Percentiles rank a stretch among this genome's conserved stretches.
Conservation (phyloP, 202 grass and related monocot genomes). For the Cymbopogon flexuosus region DNA sequence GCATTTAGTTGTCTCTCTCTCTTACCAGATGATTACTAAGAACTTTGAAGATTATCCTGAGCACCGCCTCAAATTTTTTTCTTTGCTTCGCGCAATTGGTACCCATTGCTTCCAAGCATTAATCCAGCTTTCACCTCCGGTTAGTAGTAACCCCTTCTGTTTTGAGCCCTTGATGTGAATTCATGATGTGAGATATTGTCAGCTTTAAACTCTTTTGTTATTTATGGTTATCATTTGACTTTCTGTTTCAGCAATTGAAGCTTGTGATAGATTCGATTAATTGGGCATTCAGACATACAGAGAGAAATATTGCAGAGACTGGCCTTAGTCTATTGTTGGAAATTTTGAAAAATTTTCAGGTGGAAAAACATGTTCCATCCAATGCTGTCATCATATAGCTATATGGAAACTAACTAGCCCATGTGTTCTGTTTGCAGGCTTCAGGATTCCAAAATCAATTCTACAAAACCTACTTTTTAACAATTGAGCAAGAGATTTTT, state of each 20-base stretch:
- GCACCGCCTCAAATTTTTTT: constrained; percentile 98
- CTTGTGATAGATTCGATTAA: constrained; percentile 96
- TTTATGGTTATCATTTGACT: constrained; percentile 32
- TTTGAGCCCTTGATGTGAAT: neutral
- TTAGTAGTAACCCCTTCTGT: constrained; percentile 31
- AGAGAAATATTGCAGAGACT: constrained; percentile 98
- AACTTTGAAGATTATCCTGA: constrained; percentile 99
- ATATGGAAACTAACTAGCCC: constrained; percentile 17
- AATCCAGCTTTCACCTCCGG: constrained; percentile 92
- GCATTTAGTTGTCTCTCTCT: constrained; percentile 22
- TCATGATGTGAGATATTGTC: neutral
- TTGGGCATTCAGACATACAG: constrained; percentile 98
- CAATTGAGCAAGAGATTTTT: constrained; percentile 96
- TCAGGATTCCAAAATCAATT: constrained; percentile 97
- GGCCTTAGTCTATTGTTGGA: constrained; percentile 87
- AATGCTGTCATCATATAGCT: neutral
- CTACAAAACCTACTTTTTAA: constrained; percentile 96
- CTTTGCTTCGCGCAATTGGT: constrained; percentile 84
- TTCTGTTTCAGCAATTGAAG: constrained; percentile 86
- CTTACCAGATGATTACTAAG: constrained; percentile 89
- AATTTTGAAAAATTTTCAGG: constrained; percentile 97
- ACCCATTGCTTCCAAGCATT: constrained; percentile 98
- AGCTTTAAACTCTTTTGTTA: neutral
- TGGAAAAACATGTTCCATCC: constrained; percentile 20
- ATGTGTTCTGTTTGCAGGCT: constrained; percentile 47